Evolutionary conservation across 805 yeast genomes (phyloP).

Genomic region (Schwanniomyces pseudopolymorphus): DNA sequence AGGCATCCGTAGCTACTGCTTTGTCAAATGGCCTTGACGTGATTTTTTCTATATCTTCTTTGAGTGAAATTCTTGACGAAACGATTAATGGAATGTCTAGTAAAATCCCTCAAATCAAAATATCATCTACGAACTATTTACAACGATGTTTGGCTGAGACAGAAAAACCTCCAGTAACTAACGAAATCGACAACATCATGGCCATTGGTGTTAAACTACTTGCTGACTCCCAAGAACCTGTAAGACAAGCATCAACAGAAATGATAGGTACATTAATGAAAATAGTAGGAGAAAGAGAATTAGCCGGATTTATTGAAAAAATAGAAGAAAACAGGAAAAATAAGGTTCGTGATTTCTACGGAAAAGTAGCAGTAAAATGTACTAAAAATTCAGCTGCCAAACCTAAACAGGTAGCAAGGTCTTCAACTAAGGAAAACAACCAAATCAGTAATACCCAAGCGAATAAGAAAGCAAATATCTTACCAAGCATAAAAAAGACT

Average conservation of each 20-base stretch:
- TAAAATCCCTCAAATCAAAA: slow-evolving; percentile 80
- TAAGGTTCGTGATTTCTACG: slow-evolving; percentile 62
- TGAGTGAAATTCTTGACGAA: slow-evolving; percentile 59
- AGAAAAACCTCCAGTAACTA: slow-evolving; percentile 44
- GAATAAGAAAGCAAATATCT: slow-evolving; percentile 4
- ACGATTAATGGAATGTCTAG: slow-evolving; percentile 60
- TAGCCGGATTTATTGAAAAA: slow-evolving; percentile 59
- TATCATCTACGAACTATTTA: slow-evolving; percentile 66
- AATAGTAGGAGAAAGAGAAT: slow-evolving; percentile 71
- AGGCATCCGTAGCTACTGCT: slow-evolving; percentile 72
- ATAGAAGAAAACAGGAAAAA: slow-evolving; percentile 72
- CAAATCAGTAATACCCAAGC: slow-evolving; percentile 9
- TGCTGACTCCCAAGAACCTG: slow-evolving; percentile 80
- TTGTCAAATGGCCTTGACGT: slow-evolving; percentile 66
- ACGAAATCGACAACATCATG: slow-evolving; percentile 59
- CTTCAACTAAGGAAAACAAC: slow-evolving; percentile 17
- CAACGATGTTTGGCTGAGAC: slow-evolving; percentile 61
- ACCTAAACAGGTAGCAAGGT: slow-evolving; percentile 6
- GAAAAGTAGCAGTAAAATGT: slow-evolving; percentile 53
- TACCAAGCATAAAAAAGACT: slow-evolving; percentile 9
- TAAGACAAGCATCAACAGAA: slow-evolving; percentile 75
- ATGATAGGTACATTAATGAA: slow-evolving; percentile 80
- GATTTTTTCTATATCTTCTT: slow-evolving; percentile 51
- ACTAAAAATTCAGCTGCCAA: slow-evolving; percentile 15
- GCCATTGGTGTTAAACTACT: slow-evolving; percentile 60